These are phyloP conservation scores for Pseudocercospora cruenta DNA, from an alignment of 2,329 filamentous ascomycete genomes.

Conservation along the genomic window DNA sequence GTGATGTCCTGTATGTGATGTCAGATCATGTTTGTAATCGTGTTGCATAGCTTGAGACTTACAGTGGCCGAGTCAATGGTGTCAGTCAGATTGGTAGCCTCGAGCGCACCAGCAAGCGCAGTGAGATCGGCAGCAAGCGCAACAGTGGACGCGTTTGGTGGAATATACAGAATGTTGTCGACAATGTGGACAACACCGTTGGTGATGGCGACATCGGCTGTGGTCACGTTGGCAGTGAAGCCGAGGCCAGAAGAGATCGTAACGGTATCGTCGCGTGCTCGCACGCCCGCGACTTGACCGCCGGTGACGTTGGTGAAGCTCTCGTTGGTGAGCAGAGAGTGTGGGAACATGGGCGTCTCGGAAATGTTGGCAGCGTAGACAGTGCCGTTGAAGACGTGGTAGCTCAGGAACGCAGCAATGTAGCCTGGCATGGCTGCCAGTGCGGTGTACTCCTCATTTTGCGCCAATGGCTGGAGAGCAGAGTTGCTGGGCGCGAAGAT, in stretches of 20 bases:
- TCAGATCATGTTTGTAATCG: neutral
- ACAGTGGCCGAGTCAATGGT: constrained; percentile 43
- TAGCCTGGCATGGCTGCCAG: constrained; percentile 39
- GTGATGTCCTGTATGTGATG: constrained; percentile 54
- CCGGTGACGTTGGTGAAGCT: constrained; percentile 62
- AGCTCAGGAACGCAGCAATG: constrained; percentile 55
- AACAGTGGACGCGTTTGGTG: constrained; percentile 33
- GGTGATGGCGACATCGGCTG: constrained; percentile 40
- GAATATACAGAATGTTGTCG: constrained; percentile 49
- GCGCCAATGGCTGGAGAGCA: constrained; percentile 46
- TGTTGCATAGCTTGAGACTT: neutral
- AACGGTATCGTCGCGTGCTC: constrained; percentile 46
- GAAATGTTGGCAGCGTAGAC: constrained; percentile 46
- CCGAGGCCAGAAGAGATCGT: constrained; percentile 59
- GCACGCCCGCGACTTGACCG: constrained; percentile 55
- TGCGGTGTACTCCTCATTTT: constrained; percentile 36
- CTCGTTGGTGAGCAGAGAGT: constrained; percentile 55
- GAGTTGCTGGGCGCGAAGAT: constrained; percentile 61
- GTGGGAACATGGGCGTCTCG: constrained; percentile 46
- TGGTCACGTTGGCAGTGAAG: constrained; percentile 52
- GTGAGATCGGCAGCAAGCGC: constrained; percentile 39
- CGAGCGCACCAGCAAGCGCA: constrained; percentile 47
- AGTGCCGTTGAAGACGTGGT: constrained; percentile 62
- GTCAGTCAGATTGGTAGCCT: constrained; percentile 43
- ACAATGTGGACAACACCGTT: constrained; percentile 53